A percentile compares a stretch with the other conserved stretches of the same genome.
Conservation (phyloP, 306 rosid species). For the Sicyos baderoa region DNA sequence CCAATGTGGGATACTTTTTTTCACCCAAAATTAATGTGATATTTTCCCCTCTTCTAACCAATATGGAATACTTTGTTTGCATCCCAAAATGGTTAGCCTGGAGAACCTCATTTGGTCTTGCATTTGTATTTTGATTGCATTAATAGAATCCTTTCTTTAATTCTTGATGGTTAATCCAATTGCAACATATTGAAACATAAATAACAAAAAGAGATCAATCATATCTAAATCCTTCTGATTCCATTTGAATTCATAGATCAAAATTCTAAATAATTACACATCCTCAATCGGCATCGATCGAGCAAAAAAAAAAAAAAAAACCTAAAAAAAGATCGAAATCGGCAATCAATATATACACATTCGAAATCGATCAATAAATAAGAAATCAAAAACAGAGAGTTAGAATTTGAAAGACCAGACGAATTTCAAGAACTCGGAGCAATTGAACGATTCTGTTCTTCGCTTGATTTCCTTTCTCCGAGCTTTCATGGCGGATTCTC, state of each 20-base stretch:
- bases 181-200: background rate
- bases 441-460: background rate
- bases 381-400: background rate
- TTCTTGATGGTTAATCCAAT: too few species aligned
- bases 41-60: too few species aligned
- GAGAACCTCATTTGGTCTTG: too few species aligned
- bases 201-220: background rate
- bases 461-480: constrained; percentile 10
- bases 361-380: background rate
- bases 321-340: background rate
- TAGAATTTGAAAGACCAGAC: constrained; percentile 1
- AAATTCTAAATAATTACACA: background rate
- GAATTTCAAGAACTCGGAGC: constrained; percentile 26
- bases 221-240: background rate
- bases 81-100: too few species aligned
- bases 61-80: too few species aligned
- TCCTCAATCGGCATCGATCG: background rate
- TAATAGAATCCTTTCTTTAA: too few species aligned
- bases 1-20: too few species aligned
- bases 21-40: too few species aligned
- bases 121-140: too few species aligned
- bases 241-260: background rate
- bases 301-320: background rate
- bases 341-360: background rate
- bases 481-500: constrained; percentile 7